These are phyloP conservation scores for Saccharum spontaneum DNA, from an alignment of 176 grass and related monocot genomes.

Conservation along the genomic window DNA sequence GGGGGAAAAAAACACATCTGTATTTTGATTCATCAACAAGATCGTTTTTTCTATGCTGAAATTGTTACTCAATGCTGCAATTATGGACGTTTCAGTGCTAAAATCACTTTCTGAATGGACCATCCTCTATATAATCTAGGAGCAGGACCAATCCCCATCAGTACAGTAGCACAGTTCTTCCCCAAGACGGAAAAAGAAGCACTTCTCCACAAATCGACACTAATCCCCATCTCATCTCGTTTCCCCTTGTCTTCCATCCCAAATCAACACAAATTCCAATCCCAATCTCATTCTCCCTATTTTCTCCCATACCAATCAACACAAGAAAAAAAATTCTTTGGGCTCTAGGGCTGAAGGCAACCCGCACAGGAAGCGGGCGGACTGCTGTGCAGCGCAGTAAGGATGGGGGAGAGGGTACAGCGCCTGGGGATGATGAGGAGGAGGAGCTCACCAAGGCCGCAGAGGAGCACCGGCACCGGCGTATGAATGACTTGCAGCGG, in stretches of 20 bases:
- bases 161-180: background rate
- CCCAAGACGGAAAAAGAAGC: background rate
- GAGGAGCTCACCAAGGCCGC: background rate
- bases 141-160: background rate
- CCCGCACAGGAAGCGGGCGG: background rate
- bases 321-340: background rate
- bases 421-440: background rate
- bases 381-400: background rate
- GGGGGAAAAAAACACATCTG: background rate
- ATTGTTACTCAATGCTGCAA: background rate
- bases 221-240: background rate
- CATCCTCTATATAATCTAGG: background rate
- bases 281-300: background rate
- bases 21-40: background rate
- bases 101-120: background rate
- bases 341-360: background rate
- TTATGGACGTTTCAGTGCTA: background rate
- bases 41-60: background rate
- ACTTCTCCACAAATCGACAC: background rate
- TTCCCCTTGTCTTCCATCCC: background rate
- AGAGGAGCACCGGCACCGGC: background rate
- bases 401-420: background rate
- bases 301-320: background rate
- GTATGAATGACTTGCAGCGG: background rate
- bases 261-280: background rate